A percentile compares a stretch with the other conserved stretches of the same genome.
Conservation (phyloP, 2,329 filamentous ascomycete genomes). For the Calonectria pseudoreteaudii region DNA sequence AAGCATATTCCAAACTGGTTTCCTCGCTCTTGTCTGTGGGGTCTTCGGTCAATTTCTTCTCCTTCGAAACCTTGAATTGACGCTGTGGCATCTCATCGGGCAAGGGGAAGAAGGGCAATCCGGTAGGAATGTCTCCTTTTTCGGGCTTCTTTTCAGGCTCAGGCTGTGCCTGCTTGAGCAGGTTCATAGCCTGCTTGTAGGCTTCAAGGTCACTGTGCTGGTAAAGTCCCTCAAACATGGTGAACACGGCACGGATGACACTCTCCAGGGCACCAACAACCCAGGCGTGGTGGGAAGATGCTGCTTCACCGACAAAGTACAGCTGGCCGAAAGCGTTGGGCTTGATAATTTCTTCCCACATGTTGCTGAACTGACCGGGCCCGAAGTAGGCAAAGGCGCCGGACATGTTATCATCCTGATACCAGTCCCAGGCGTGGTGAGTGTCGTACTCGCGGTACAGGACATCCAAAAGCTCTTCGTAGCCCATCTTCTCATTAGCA, state of each 20-base stretch:
- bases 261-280: constrained; percentile 37
- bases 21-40: neutral
- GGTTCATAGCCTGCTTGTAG: neutral
- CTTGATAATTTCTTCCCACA: constrained; percentile 40
- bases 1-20: neutral
- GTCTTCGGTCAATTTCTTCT: neutral
- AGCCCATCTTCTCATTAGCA: constrained; percentile 1
- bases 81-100: constrained; percentile 19
- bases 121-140: neutral
- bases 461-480: neutral
- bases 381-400: constrained; percentile 40
- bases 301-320: constrained; percentile 35
- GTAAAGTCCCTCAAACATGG: constrained; percentile 22
- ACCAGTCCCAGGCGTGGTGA: constrained; percentile 36
- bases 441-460: constrained; percentile 24
- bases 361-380: constrained; percentile 33
- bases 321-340: constrained; percentile 36
- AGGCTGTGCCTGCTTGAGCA: neutral
- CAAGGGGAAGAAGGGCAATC: constrained; percentile 19
- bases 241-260: constrained; percentile 29
- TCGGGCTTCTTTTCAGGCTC: neutral
- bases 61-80: neutral
- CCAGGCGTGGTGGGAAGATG: constrained; percentile 37
- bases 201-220: neutral
- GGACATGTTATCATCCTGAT: constrained; percentile 36